These are phyloP conservation scores for Thyridium curvatum DNA, from an alignment of 2,329 filamentous ascomycete species.

Conservation along the genomic window DNA sequence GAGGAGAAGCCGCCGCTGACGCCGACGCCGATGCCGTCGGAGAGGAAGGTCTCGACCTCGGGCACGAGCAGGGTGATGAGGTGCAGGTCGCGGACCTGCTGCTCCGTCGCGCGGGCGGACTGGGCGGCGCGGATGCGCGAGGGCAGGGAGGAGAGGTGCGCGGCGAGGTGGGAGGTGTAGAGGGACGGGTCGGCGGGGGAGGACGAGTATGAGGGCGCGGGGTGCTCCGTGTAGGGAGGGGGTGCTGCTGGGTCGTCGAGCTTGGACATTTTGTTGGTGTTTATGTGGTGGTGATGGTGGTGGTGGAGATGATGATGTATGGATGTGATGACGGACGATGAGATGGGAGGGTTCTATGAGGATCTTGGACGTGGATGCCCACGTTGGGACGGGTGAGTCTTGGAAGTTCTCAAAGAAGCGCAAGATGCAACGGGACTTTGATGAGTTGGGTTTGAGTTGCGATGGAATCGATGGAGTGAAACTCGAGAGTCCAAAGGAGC, in stretches of 20 bases:
- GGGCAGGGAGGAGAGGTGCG: constrained; percentile 28
- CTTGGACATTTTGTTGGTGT: not conserved
- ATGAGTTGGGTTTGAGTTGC: too few relatives aligned
- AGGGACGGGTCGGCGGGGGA: constrained; percentile 1
- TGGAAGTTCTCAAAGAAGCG: too few relatives aligned
- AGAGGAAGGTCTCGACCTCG: constrained; percentile 33
- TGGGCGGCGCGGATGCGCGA: constrained; percentile 27
- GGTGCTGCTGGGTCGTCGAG: not conserved
- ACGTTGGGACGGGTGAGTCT: too few relatives aligned
- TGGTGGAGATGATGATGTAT: too few relatives aligned
- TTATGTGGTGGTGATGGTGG: not conserved
- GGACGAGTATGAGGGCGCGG: constrained; percentile 7
- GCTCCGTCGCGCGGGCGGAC: constrained; percentile 22
- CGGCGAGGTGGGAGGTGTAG: constrained; percentile 16
- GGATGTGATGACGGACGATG: too few relatives aligned
- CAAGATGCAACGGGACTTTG: too few relatives aligned
- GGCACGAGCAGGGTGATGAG: constrained; percentile 32
- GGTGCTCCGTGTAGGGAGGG: constrained; percentile 1
- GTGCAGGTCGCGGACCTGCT: constrained; percentile 28
- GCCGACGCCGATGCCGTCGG: constrained; percentile 10
- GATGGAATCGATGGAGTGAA: too few relatives aligned
- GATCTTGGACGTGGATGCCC: too few relatives aligned
- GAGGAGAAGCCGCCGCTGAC: constrained; percentile 22
- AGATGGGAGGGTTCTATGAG: too few relatives aligned
- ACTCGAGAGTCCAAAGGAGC: too few relatives aligned